These are phyloP conservation scores for Aspergillus ellipticus DNA, from an alignment of 495 filamentous ascomycete species.

Conservation along the genomic window DNA sequence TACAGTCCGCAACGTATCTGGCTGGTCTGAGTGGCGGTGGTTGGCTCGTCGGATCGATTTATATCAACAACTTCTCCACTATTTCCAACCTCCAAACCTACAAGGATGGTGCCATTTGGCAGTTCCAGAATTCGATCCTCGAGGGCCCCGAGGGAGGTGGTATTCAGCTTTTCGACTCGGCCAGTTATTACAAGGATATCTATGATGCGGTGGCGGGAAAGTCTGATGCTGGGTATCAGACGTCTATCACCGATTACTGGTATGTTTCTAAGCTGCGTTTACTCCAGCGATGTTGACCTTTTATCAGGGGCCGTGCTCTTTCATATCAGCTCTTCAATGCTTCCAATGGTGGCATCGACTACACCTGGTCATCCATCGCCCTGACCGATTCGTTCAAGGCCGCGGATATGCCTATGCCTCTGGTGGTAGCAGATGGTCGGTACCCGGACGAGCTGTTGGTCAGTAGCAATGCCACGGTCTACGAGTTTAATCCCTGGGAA, in stretches of 20 bases:
- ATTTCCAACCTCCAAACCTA: conserved; percentile 53
- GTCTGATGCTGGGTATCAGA: conserved; percentile 65
- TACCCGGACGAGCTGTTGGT: conserved; percentile 61
- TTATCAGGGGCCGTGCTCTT: conserved; percentile 59
- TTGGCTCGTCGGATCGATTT: conserved; percentile 85
- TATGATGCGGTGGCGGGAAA: conserved; percentile 61
- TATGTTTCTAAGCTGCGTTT: conserved; percentile 21
- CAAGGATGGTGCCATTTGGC: conserved; percentile 56
- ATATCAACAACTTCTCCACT: conserved; percentile 84
- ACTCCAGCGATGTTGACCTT: conserved; percentile 9
- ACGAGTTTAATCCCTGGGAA: conserved; percentile 86
- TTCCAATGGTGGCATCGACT: conserved; percentile 68
- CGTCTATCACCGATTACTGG: conserved; percentile 88
- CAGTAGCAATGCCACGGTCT: conserved; percentile 74
- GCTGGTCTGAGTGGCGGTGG: conserved; percentile 81
- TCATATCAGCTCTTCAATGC: conserved; percentile 82
- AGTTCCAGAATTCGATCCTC: conserved; percentile 76
- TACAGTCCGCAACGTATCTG: conserved; percentile 83
- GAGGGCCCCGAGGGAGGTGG: conserved; percentile 54
- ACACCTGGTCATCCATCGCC: conserved; percentile 88
- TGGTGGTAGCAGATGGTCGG: conserved; percentile 74
- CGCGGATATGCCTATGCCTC: conserved; percentile 77
- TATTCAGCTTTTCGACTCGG: conserved; percentile 50
- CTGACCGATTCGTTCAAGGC: conserved; percentile 58
- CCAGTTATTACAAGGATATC: conserved; percentile 66